Conservation (phyloP, 129 eudicot species). For the Centrapalus pauciflorus region DNA sequence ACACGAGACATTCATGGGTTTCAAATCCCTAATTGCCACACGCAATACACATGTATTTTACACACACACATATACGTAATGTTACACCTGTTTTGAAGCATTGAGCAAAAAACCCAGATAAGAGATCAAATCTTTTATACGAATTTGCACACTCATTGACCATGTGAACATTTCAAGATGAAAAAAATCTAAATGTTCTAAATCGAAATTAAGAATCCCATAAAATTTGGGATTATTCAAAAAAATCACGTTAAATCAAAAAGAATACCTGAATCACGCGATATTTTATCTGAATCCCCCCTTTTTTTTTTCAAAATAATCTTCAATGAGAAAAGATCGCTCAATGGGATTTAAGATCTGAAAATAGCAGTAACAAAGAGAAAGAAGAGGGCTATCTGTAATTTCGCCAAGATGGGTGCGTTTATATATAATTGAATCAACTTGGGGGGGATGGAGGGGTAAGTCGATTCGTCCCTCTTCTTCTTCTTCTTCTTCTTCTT, state of each 20-base stretch:
- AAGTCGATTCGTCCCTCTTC: constrained; percentile 16
- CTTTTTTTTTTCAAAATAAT: constrained; percentile 2
- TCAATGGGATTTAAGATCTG: constrained; percentile 26
- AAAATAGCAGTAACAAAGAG: not conserved
- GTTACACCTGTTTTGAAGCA: constrained; percentile 15
- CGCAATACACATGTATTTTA: constrained; percentile 21
- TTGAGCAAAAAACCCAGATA: constrained; percentile 17
- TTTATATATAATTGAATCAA: constrained; percentile 29
- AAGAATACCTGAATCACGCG: constrained; percentile 20
- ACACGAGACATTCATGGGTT: constrained; percentile 27
- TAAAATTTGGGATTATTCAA: constrained; percentile 13
- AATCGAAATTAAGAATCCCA: constrained; percentile 10
- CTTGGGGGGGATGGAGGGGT: constrained; percentile 12
- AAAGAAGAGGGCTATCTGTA: constrained; percentile 22
- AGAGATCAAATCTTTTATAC: constrained; percentile 26
- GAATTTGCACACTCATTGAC: constrained; percentile 16
- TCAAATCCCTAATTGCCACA: constrained; percentile 33
- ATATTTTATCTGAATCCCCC: constrained; percentile 2
- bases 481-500: not conserved
- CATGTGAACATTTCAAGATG: constrained; percentile 10
- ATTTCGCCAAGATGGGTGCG: constrained; percentile 14
- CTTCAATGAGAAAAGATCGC: constrained; percentile 21
- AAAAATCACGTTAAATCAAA: not conserved
- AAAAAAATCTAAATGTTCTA: not conserved
- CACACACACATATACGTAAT: not conserved